Conservation (phyloP, 2,329 filamentous ascomycete species). For the Phoma herbarum region DNA sequence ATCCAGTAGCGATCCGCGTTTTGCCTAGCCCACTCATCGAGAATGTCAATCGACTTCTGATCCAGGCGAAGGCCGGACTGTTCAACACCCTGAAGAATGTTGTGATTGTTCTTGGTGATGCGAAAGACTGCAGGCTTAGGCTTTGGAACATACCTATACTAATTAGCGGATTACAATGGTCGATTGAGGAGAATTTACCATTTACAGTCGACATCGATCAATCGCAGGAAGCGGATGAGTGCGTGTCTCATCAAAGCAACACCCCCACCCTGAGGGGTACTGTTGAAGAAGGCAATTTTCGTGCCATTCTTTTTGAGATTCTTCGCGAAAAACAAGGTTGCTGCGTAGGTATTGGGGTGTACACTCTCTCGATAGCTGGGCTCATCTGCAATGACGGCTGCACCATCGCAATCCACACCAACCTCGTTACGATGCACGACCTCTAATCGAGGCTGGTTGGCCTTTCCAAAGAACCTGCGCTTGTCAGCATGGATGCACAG, state of each 20-base stretch:
- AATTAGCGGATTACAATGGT: slow-evolving; percentile 13
- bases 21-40: slow-evolving; percentile 75
- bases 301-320: slow-evolving; percentile 70
- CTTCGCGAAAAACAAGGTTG: slow-evolving; percentile 69
- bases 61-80: slow-evolving; percentile 69
- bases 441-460: slow-evolving; percentile 70
- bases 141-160: slow-evolving; percentile 73
- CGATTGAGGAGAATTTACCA: slow-evolving; percentile 66
- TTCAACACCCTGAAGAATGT: slow-evolving; percentile 83
- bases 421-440: slow-evolving; percentile 74
- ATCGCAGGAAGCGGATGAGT: slow-evolving; percentile 73
- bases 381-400: slow-evolving; percentile 66
- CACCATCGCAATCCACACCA: slow-evolving; percentile 73
- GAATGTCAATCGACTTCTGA: slow-evolving; percentile 66
- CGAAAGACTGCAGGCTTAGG: slow-evolving; percentile 81
- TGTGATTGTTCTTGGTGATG: slow-evolving; percentile 88
- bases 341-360: slow-evolving; percentile 68
- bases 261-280: slow-evolving; percentile 82
- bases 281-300: slow-evolving; percentile 80
- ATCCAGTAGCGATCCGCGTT: slow-evolving; percentile 82
- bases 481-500: background rate
- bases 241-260: slow-evolving; percentile 85
- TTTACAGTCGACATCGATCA: slow-evolving; percentile 72
- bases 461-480: slow-evolving; percentile 70
- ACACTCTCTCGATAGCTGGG: slow-evolving; percentile 70